phyloP scores from a whole-genome alignment of 306 rosid genomes.

The Acmispon strigosus region DNA sequence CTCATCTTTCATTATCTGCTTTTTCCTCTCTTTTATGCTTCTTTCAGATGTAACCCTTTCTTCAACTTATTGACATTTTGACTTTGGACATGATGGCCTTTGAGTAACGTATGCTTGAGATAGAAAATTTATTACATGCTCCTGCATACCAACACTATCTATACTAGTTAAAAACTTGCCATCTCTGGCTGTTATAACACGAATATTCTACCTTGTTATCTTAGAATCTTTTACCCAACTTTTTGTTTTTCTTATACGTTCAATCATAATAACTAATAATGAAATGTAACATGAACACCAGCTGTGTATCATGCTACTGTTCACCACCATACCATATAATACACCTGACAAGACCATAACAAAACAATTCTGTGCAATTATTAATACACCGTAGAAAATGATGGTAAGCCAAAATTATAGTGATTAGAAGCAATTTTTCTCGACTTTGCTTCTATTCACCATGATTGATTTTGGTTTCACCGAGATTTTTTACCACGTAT shows the following conservation, averaged over 20 bases:
- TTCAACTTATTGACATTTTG: conserved; percentile 17
- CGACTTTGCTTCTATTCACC: too few species aligned
- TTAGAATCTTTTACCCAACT: background rate
- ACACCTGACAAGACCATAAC: conserved; percentile 15
- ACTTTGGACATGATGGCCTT: background rate
- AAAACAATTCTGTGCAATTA: too few species aligned
- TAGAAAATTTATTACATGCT: too few species aligned
- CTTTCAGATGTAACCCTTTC: conserved; percentile 5
- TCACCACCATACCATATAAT: conserved; percentile 30
- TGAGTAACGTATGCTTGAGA: background rate
- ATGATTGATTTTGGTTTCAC: too few species aligned
- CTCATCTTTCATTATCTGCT: conserved; percentile 26
- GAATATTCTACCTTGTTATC: background rate
- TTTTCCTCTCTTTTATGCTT: conserved; percentile 22
- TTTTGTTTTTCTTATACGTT: background rate
- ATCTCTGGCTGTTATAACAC: background rate
- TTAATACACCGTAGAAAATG: too few species aligned
- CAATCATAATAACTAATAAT: background rate
- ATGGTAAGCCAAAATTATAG: too few species aligned
- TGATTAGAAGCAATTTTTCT: too few species aligned
- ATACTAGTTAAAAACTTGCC: too few species aligned
- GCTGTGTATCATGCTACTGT: conserved; percentile 17
- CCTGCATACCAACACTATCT: too few species aligned
- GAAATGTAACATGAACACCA: conserved; percentile 17
- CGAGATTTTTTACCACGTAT: too few species aligned